phyloP scores from a whole-genome alignment of 441 rosid genomes.

The Rhodomyrtus psidioides region DNA sequence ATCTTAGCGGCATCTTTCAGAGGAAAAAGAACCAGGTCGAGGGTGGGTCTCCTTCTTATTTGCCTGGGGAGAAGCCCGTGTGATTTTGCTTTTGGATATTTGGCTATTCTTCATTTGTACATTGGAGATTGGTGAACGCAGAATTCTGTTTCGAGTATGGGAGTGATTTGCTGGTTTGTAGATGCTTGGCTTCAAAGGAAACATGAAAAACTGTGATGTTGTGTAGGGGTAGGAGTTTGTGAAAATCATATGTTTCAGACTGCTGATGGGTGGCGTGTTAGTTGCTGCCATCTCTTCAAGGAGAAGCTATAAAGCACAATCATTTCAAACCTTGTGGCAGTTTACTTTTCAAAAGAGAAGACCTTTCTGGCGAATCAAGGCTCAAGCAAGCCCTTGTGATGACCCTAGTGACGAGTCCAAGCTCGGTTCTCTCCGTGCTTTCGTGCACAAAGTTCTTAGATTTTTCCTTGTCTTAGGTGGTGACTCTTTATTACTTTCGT shows the following conservation, averaged over 20 bases:
- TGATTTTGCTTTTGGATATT: constrained; percentile 7
- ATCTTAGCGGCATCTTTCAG: constrained; percentile 62
- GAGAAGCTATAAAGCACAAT: background rate
- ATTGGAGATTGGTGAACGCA: constrained; percentile 16
- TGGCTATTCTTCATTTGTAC: constrained; percentile 15
- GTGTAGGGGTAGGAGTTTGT: constrained; percentile 6
- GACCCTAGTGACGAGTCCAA: background rate
- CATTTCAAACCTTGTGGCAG: background rate
- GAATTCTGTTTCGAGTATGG: constrained; percentile 4
- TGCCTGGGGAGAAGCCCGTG: constrained; percentile 60
- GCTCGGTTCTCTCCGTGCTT: background rate
- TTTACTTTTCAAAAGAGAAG: background rate
- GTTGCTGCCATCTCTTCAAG: background rate
- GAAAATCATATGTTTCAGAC: background rate
- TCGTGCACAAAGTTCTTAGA: background rate
- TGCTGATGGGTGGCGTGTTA: background rate
- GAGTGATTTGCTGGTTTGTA: constrained; percentile 2
- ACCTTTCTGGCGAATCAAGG: background rate
- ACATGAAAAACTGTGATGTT: constrained; percentile 7
- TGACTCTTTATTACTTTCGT: background rate
- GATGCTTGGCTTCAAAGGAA: constrained; percentile 15
- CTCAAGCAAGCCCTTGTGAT: background rate
- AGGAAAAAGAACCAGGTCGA: constrained; percentile 79
- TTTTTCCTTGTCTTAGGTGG: background rate
- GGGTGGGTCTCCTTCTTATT: constrained; percentile 79